A percentile compares a stretch with the other conserved stretches of the same genome.
phyloP scores from a whole-genome alignment of 2,329 filamentous ascomycete species.

The Leptographium lundbergii region DNA sequence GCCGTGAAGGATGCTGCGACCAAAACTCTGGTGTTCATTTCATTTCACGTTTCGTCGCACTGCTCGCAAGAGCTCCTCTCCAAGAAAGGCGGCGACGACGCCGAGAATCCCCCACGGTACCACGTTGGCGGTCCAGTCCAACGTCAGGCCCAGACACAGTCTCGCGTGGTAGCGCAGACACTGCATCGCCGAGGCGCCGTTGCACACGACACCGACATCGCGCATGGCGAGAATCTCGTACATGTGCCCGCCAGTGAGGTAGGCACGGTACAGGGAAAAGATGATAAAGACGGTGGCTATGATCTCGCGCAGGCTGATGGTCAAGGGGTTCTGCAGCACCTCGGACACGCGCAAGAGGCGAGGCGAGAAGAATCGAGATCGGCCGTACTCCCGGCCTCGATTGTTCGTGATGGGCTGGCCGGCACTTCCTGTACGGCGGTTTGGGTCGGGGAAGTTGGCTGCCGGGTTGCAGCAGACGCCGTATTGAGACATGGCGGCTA shows the following conservation, averaged over 20 bases:
- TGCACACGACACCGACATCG: constrained; percentile 8
- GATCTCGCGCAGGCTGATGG: constrained; percentile 10
- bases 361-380: constrained; percentile 8
- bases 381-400: constrained; percentile 1
- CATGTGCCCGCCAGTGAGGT: background rate
- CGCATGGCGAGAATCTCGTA: constrained; percentile 5
- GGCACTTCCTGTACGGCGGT: background rate
- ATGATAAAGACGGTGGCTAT: constrained; percentile 1
- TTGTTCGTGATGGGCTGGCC: background rate
- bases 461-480: background rate
- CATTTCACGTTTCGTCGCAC: background rate
- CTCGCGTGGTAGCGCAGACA: constrained; percentile 1
- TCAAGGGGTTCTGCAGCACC: constrained; percentile 8
- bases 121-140: constrained; percentile 3
- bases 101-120: constrained; percentile 10
- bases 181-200: background rate
- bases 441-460: constrained; percentile 2
- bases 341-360: constrained; percentile 10
- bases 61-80: constrained; percentile 5
- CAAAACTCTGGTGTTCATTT: background rate
- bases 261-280: constrained; percentile 7
- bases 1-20: background rate
- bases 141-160: background rate
- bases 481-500: background rate
- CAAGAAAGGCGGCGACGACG: constrained; percentile 7